phyloP scores from a whole-genome alignment of 768 basidiomycete genomes.

The Leccinellum albellum region DNA sequence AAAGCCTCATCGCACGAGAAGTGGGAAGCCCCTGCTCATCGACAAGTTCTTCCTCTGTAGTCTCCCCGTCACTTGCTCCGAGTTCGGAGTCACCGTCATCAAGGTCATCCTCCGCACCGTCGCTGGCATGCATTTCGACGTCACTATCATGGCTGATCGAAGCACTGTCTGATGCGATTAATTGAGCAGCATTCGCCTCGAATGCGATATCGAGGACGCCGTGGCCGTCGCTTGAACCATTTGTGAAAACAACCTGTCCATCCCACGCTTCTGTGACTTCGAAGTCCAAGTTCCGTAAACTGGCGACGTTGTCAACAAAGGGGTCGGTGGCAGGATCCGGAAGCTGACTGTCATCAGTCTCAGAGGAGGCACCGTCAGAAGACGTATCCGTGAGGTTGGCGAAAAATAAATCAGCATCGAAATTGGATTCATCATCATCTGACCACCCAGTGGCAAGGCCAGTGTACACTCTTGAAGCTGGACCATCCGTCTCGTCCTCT shows the following conservation, averaged over 20 bases:
- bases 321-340: conserved; percentile 31
- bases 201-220: conserved; percentile 66
- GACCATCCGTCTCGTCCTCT: conserved; percentile 47
- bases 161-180: conserved; percentile 46
- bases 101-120: conserved; percentile 24
- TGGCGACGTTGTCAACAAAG: conserved; percentile 27
- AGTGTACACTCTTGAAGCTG: conserved; percentile 42
- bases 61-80: conserved; percentile 63
- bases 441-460: conserved; percentile 77
- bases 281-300: conserved; percentile 40
- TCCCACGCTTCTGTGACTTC: conserved; percentile 73
- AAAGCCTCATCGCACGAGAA: conserved; percentile 69
- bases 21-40: conserved; percentile 70
- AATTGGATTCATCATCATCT: conserved; percentile 70
- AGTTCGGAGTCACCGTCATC: conserved; percentile 47
- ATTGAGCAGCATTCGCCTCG: conserved; percentile 55
- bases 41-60: conserved; percentile 83
- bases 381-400: conserved; percentile 66
- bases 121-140: conserved; percentile 42
- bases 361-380: conserved; percentile 33
- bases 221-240: conserved; percentile 47
- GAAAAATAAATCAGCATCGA: conserved; percentile 84
- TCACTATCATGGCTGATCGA: conserved; percentile 53
- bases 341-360: conserved; percentile 46
- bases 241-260: conserved; percentile 71